Conservation (phyloP, 768 basidiomycete genomes). For the Pholiota molesta region DNA sequence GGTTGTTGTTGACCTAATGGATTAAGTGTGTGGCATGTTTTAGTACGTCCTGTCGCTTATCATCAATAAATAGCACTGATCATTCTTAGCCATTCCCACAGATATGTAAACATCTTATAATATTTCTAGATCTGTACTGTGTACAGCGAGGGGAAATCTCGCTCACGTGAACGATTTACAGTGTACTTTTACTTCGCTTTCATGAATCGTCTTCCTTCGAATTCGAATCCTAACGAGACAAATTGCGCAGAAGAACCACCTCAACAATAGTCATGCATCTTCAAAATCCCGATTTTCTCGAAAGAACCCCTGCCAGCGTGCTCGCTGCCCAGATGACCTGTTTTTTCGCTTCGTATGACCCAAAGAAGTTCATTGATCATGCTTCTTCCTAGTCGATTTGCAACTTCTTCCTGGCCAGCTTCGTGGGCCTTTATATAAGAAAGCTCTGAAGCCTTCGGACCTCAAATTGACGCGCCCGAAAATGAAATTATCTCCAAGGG, state of each 20-base stretch:
- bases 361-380: not conserved
- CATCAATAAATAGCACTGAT: not conserved
- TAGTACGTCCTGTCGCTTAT: conserved; percentile 2
- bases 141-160: conserved; percentile 6
- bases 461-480: not conserved
- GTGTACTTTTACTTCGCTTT: conserved; percentile 10
- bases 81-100: conserved; percentile 12
- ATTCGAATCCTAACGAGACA: conserved; percentile 1
- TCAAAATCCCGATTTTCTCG: conserved; percentile 4
- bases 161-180: conserved; percentile 17
- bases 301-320: conserved; percentile 11
- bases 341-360: not conserved
- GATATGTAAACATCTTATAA: conserved; percentile 5
- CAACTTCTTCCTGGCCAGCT: not conserved
- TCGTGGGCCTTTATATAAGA: not conserved
- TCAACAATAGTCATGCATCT: not conserved
- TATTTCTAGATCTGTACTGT: not conserved
- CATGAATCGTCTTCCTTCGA: conserved; percentile 15
- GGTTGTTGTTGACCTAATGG: conserved; percentile 46
- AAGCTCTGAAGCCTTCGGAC: not conserved
- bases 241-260: conserved; percentile 10
- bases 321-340: conserved; percentile 10
- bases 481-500: conserved; percentile 8
- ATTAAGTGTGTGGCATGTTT: conserved; percentile 13
- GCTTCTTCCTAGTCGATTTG: conserved; percentile 2